Base-by-base conservation (phyloP, 2,329 filamentous ascomycete genomes). In the Verruconis gallopava region DNA sequence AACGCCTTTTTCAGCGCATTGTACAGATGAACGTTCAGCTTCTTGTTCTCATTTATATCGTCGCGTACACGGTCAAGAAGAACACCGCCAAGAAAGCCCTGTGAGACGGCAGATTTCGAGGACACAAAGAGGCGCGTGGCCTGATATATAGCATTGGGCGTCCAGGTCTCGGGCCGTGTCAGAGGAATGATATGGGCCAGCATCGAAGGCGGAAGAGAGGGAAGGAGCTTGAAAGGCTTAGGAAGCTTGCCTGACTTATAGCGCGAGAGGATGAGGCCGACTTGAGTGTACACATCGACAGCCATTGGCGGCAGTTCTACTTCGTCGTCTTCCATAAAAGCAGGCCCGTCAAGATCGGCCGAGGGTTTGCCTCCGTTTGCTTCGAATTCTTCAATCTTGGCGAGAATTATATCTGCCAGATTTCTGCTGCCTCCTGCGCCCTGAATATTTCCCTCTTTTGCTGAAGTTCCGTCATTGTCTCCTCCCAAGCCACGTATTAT, bases 241-340 rank as follows among this genome's bases (percentile, higher is more conserved):
- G 91, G 91, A 21, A 98, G 72, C 50, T 89, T 89, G n/a, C 91
- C 91, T 12, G 83, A 89, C 64, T 93, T 94, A 68, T 94, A 96
- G 49, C 89, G 77, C 19, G 85, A 86, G 45, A 98, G 72, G 46
- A 96, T 81, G 50, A 88, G 70, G 46, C 88, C 89, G 51, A 94
- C 79, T 65, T 94, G 93, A 47, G 82, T 81, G 60, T 93, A 96
- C 13, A 94, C 89, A 56, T 96, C 89, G 13, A 95, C 73, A 12
- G 95, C 86, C 64, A 94, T 95, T 34, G 80, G 80, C 2, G 86
- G 86, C 40, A 98, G 69, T 57, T 94, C 83, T 38, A 85, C 82
- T 47, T 93, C 88, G 2, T 77, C 72, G 11, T 28, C 41, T 73
- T 42, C 75, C 68, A 22, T 71, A 73, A 45, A 66, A 61, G 41